phyloP scores from a whole-genome alignment of 2,329 filamentous ascomycete species.

The Neopestalotiopsis clavispora region DNA sequence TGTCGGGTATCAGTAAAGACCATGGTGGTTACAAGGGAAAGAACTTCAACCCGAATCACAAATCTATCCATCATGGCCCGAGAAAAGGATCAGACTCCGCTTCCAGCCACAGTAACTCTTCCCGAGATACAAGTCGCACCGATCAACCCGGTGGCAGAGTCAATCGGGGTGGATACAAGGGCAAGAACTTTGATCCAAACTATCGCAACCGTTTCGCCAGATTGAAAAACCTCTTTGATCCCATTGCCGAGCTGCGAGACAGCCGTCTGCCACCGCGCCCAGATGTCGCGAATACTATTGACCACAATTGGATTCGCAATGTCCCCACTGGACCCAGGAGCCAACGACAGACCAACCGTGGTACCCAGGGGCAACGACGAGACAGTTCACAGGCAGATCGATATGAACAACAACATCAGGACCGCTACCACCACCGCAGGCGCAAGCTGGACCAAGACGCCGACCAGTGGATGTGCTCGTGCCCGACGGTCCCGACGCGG shows the following conservation, averaged over 20 bases:
- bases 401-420: neutral
- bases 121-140: neutral
- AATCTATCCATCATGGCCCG: neutral
- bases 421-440: conserved; percentile 6
- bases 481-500: neutral
- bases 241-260: neutral
- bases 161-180: neutral
- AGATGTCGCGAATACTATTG: neutral
- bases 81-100: neutral
- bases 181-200: conserved; percentile 8
- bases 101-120: neutral
- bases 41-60: neutral
- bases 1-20: neutral
- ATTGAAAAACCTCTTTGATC: neutral
- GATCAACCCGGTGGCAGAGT: neutral
- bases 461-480: conserved; percentile 1
- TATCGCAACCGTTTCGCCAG: neutral
- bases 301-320: neutral
- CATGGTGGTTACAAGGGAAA: neutral
- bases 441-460: neutral
- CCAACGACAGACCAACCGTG: neutral
- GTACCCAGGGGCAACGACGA: neutral
- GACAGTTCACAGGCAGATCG: neutral
- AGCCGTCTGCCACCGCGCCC: neutral
- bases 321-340: neutral